Percentiles rank a stretch among this genome's conserved stretches.
Evolutionary conservation across 306 rosid species (phyloP).

Genomic region (Malus asiatica): DNA sequence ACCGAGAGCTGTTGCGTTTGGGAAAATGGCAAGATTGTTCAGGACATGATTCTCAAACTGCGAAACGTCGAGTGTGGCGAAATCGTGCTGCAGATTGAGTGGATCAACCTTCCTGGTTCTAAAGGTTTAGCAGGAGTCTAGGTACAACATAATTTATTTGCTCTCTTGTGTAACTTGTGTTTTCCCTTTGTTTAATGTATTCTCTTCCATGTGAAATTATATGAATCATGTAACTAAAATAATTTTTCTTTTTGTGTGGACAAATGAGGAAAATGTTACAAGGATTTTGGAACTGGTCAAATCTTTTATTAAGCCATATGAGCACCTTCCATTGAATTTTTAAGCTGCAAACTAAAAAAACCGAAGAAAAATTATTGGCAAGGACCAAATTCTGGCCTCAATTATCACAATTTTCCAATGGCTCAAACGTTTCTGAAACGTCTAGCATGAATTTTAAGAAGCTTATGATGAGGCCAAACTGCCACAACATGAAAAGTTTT

Average conservation of each 20-base stretch:
- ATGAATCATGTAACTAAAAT: not conserved
- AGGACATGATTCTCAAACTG: slow-evolving; percentile 63
- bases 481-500: not conserved
- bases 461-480: not conserved
- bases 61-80: slow-evolving; percentile 74
- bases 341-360: not conserved
- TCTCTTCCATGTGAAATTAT: not conserved
- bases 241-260: too few species aligned
- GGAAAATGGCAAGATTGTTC: slow-evolving; percentile 48
- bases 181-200: not conserved
- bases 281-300: too few species aligned
- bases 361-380: too few species aligned
- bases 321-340: too few species aligned
- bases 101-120: slow-evolving; percentile 48
- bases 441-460: too few species aligned
- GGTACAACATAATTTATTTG: not conserved
- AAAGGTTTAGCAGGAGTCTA: slow-evolving; percentile 18
- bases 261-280: too few species aligned
- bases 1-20: slow-evolving; percentile 66
- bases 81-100: slow-evolving; percentile 49
- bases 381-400: too few species aligned
- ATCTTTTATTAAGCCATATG: too few species aligned
- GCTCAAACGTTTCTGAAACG: not conserved
- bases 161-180: not conserved
- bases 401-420: not conserved